Evolutionary conservation across 148 eudicot genomes (phyloP).

Genomic region (Euryodendron excelsum): DNA sequence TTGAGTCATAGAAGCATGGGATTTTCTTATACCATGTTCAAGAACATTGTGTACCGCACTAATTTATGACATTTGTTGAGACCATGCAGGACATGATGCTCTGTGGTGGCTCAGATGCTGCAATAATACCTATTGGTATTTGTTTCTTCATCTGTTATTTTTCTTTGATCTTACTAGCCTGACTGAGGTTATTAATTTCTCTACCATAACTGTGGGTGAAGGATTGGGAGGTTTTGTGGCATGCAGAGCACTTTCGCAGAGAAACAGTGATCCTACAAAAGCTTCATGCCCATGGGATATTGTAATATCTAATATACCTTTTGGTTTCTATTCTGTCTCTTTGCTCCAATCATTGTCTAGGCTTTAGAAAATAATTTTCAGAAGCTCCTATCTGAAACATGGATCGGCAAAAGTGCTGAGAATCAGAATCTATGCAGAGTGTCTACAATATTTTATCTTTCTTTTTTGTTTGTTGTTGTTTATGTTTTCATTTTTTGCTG

Average conservation of each 20-base stretch:
- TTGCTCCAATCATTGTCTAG: background rate
- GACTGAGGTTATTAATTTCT: conserved; percentile 7
- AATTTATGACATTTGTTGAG: conserved; percentile 13
- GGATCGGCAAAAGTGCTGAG: background rate
- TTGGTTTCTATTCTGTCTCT: background rate
- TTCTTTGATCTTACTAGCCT: background rate
- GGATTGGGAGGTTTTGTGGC: conserved; percentile 97
- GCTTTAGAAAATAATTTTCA: background rate
- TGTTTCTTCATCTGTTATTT: conserved; percentile 12
- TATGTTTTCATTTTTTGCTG: background rate
- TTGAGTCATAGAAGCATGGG: conserved; percentile 13
- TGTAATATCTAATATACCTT: conserved; percentile 37
- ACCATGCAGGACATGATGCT: conserved; percentile 84
- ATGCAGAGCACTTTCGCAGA: conserved; percentile 87
- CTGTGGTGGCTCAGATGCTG: conserved; percentile 95
- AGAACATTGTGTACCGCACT: background rate
- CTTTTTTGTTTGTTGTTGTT: background rate
- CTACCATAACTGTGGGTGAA: conserved; percentile 29
- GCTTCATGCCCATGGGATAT: conserved; percentile 96
- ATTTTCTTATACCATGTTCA: background rate
- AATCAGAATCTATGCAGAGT: background rate
- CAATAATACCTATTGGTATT: conserved; percentile 87
- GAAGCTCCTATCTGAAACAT: conserved; percentile 1
- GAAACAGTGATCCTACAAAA: conserved; percentile 82
- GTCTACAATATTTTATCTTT: background rate